These are phyloP conservation scores for cucumber (Cucumis sativus) DNA, from an alignment of 306 rosid species.

Conservation along the genomic window Cucumber_9930_V3 NC_026655.2:19036001-19036500, in stretches of 20 bases:
- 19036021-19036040: not conserved
- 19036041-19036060: not conserved
- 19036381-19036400: constrained; percentile 46
- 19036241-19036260: constrained; percentile 2
- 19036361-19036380: constrained; percentile 70
- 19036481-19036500: constrained; percentile 59
- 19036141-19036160: not conserved
- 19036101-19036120: not conserved
- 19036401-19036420: constrained; percentile 43
- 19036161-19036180: not conserved
- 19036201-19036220: not conserved
- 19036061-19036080: not conserved
- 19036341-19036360: constrained; percentile 43
- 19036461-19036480: constrained; percentile 84
- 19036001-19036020: not conserved
- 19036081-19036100: not conserved
- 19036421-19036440: constrained; percentile 56
- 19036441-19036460: constrained; percentile 80
- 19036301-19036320: not conserved
- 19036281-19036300: not conserved
- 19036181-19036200: not conserved
- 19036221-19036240: constrained; percentile 9
- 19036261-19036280: not conserved
- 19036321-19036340: constrained; percentile 63
- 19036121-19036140: not conserved